These are phyloP conservation scores for Diaporthe citrichinensis DNA, from an alignment of 2,329 filamentous ascomycete genomes.

Conservation along the genomic window DNA sequence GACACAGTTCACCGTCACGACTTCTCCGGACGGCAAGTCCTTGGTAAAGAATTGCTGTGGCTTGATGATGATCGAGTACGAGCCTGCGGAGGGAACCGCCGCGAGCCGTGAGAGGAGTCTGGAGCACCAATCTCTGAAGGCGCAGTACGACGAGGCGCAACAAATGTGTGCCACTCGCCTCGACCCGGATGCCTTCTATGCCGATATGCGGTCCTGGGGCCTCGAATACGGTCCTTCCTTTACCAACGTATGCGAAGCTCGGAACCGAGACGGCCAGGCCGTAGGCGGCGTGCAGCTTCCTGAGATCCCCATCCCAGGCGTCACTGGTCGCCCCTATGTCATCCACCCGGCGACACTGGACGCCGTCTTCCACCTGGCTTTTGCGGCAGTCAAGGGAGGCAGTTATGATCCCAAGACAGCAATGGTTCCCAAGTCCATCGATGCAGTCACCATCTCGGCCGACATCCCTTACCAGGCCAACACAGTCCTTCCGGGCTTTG, in stretches of 20 bases:
- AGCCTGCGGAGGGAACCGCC: slow-evolving; percentile 32
- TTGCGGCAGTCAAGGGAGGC: slow-evolving; percentile 2
- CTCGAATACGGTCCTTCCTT: neutral
- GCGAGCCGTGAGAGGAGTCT: slow-evolving; percentile 29
- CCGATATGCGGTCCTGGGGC: neutral
- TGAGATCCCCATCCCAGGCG: neutral
- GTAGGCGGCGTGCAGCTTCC: neutral
- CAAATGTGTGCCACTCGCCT: neutral
- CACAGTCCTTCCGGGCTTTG: slow-evolving; percentile 33
- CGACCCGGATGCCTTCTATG: neutral
- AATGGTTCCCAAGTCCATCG: slow-evolving; percentile 12
- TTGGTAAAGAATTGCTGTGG: slow-evolving; percentile 36
- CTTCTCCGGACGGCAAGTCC: slow-evolving; percentile 34
- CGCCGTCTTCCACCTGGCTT: slow-evolving; percentile 49
- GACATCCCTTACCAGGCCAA: slow-evolving; percentile 33
- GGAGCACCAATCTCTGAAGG: slow-evolving; percentile 18
- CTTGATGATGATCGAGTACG: slow-evolving; percentile 37
- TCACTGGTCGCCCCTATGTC: slow-evolving; percentile 42
- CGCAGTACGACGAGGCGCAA: slow-evolving; percentile 32
- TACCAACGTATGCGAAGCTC: neutral
- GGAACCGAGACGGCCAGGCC: neutral
- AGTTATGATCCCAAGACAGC: neutral
- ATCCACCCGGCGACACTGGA: slow-evolving; percentile 55
- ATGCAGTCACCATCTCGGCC: slow-evolving; percentile 35
- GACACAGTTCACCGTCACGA: slow-evolving; percentile 38